A percentile compares a stretch with the other conserved stretches of the same genome.
Conservation (phyloP, 257 asterid genomes). For the Ophiorrhiza pumila region DNA sequence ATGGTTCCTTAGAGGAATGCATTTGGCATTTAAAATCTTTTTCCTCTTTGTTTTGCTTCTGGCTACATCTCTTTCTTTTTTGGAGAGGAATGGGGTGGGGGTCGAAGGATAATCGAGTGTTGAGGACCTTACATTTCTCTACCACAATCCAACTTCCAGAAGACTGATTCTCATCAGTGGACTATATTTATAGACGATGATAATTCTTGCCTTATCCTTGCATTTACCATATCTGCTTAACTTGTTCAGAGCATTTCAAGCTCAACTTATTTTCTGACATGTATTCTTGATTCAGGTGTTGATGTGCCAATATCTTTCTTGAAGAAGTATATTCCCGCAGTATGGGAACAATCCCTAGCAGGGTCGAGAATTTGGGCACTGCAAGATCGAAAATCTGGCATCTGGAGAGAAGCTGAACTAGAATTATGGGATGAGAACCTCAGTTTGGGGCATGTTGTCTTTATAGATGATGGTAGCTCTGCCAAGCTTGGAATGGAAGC, state of each 20-base stretch:
- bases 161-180: slow-evolving; percentile 15
- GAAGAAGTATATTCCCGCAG: slow-evolving; percentile 60
- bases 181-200: slow-evolving; percentile 2
- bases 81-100: not conserved
- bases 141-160: not conserved
- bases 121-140: not conserved
- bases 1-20: not conserved
- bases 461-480: slow-evolving; percentile 72
- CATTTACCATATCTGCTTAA: no score
- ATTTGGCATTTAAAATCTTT: not conserved
- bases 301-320: slow-evolving; percentile 62
- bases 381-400: slow-evolving; percentile 49
- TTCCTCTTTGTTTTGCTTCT: not conserved
- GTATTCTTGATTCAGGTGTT: slow-evolving; percentile 47
- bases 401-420: slow-evolving; percentile 92
- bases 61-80: not conserved
- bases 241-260: slow-evolving; percentile 1
- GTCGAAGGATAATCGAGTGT: not conserved
- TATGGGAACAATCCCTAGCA: slow-evolving; percentile 74
- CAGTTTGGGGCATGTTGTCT: slow-evolving; percentile 56
- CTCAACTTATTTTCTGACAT: slow-evolving; percentile 8
- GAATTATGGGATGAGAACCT: slow-evolving; percentile 78
- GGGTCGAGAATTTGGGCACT: slow-evolving; percentile 86
- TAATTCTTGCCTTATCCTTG: not conserved
- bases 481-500: slow-evolving; percentile 59